Percentiles rank a stretch among this genome's conserved stretches.
phyloP scores from a whole-genome alignment of 2,329 filamentous ascomycete species.

The Alternaria solani region DNA sequence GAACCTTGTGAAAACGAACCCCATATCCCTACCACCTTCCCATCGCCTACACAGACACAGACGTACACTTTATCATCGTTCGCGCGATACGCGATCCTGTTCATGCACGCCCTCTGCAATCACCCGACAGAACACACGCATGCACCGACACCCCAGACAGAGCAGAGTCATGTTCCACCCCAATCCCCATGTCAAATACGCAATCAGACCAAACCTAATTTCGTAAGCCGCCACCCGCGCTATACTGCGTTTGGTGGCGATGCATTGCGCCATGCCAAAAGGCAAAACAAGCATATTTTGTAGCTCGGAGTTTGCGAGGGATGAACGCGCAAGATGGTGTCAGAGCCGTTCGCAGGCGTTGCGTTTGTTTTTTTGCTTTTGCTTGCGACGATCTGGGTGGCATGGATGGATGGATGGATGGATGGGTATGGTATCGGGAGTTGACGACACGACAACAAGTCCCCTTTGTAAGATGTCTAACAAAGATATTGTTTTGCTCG shows the following conservation, averaged over 20 bases:
- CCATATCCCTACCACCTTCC: background rate
- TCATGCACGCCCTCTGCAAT: background rate
- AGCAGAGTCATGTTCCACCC: background rate
- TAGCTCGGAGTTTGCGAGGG: background rate
- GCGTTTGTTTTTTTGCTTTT: background rate
- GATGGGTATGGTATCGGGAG: no score
- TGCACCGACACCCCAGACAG: no score
- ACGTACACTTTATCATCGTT: background rate
- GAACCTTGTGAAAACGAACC: no score
- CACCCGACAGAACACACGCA: background rate
- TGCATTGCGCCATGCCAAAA: background rate
- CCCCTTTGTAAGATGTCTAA: no score
- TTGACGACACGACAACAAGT: no score
- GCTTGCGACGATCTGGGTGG: no score
- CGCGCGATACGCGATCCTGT: background rate
- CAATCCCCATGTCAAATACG: background rate
- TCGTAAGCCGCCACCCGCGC: background rate
- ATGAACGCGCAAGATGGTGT: slow-evolving; percentile 5
- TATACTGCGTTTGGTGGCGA: background rate
- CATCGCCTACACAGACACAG: no score
- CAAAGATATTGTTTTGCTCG: no score
- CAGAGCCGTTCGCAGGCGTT: slow-evolving; percentile 3
- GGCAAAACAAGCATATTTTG: background rate
- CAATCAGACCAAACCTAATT: background rate
- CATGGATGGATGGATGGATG: no score